phyloP scores from a whole-genome alignment of 441 rosid species.

The Geranium incanum region DNA sequence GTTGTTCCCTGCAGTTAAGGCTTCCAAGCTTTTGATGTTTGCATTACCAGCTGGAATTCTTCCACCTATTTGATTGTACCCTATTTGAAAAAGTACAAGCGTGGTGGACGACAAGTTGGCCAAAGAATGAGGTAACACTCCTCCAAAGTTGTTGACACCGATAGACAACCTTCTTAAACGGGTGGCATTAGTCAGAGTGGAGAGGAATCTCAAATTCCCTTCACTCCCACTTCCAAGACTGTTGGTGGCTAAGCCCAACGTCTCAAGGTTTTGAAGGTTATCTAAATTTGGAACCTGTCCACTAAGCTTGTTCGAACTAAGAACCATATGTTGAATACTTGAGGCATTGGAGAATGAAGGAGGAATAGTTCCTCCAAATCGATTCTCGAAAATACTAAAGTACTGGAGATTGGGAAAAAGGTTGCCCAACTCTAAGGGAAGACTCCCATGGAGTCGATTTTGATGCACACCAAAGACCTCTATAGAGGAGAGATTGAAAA shows the following conservation, averaged over 20 bases:
- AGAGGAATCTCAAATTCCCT: slow-evolving; percentile 19
- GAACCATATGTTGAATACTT: not conserved
- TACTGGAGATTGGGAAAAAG: not conserved
- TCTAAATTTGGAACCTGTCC: slow-evolving; percentile 14
- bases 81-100: not conserved
- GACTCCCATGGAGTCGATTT: too few relatives aligned
- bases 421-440: too few relatives aligned
- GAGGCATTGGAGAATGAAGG: slow-evolving; percentile 24
- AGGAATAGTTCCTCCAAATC: slow-evolving; percentile 23
- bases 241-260: not conserved
- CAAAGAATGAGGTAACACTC: slow-evolving; percentile 18
- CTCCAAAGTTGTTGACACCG: slow-evolving; percentile 13
- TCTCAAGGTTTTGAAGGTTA: not conserved
- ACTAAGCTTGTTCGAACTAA: not conserved
- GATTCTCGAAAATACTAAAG: not conserved
- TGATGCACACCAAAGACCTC: too few relatives aligned
- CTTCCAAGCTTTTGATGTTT: slow-evolving; percentile 9
- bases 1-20: not conserved
- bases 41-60: slow-evolving; percentile 1
- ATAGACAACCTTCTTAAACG: not conserved
- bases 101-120: slow-evolving; percentile 20
- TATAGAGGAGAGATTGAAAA: too few relatives aligned
- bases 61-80: slow-evolving; percentile 11
- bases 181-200: slow-evolving; percentile 21
- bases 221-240: slow-evolving; percentile 17